Conservation (phyloP, 495 filamentous ascomycete genomes). For the Podospora anserina region DNA sequence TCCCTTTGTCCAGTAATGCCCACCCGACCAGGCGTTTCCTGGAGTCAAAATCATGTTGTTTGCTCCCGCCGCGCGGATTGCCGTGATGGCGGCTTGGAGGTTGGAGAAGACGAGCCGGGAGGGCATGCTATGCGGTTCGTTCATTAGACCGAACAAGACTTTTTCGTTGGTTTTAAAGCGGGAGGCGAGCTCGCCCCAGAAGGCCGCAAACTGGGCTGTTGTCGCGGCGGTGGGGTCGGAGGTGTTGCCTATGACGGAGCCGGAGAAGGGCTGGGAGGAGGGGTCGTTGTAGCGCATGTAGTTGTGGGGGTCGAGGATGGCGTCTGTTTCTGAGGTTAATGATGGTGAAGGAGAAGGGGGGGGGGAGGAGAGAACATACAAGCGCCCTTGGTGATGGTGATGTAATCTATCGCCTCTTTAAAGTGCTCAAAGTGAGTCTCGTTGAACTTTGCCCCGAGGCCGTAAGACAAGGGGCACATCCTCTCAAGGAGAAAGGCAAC, state of each 20-base stretch:
- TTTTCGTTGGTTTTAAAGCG: slow-evolving; percentile 50
- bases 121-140: slow-evolving; percentile 52
- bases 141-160: slow-evolving; percentile 51
- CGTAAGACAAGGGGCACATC: slow-evolving; percentile 48
- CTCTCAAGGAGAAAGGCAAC: slow-evolving; percentile 54
- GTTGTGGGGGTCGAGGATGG: slow-evolving; percentile 55
- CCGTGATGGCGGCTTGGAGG: slow-evolving; percentile 51
- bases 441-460: slow-evolving; percentile 51
- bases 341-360: not conserved
- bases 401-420: slow-evolving; percentile 51
- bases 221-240: slow-evolving; percentile 44
- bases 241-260: slow-evolving; percentile 51
- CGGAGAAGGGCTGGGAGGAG: slow-evolving; percentile 46
- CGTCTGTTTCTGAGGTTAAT: slow-evolving; percentile 24
- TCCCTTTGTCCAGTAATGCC: slow-evolving; percentile 48
- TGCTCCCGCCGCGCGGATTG: slow-evolving; percentile 44
- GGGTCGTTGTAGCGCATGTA: slow-evolving; percentile 57
- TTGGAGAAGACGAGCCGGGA: slow-evolving; percentile 44
- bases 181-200: slow-evolving; percentile 52
- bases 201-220: slow-evolving; percentile 48
- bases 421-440: slow-evolving; percentile 50
- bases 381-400: slow-evolving; percentile 48
- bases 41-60: slow-evolving; percentile 49
- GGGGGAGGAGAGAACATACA: slow-evolving; percentile 21
- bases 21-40: slow-evolving; percentile 49